A percentile compares a stretch with the other conserved stretches of the same genome.
Evolutionary conservation across 164 flowering plant species (phyloP).

Genomic region (Tinospora cordifolia): DNA sequence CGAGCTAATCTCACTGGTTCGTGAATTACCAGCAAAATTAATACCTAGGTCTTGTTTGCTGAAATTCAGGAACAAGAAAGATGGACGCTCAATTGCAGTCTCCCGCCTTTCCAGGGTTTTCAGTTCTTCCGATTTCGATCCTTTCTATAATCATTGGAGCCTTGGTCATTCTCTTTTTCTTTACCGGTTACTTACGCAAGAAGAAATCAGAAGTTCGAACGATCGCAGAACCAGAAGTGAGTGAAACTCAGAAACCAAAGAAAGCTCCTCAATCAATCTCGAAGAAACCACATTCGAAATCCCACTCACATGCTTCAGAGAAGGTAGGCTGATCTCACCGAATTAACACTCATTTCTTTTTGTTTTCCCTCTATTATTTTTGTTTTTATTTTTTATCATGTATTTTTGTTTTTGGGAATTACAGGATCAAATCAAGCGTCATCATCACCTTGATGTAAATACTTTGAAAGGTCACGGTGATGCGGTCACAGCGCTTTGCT

Average conservation of each 20-base stretch:
- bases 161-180: slow-evolving; percentile 37
- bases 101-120: slow-evolving; percentile 18
- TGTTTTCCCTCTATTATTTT: not conserved
- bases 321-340: slow-evolving; percentile 37
- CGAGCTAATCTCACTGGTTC: too few species aligned
- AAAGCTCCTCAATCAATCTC: slow-evolving; percentile 27
- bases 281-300: slow-evolving; percentile 49
- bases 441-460: slow-evolving; percentile 84
- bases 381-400: not conserved
- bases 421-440: slow-evolving; percentile 69
- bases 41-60: too few species aligned
- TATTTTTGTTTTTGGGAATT: not conserved
- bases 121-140: slow-evolving; percentile 32
- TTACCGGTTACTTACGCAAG: slow-evolving; percentile 50
- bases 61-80: not conserved
- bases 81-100: slow-evolving; percentile 14
- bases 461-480: slow-evolving; percentile 95
- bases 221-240: slow-evolving; percentile 34
- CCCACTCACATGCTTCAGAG: slow-evolving; percentile 58
- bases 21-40: too few species aligned
- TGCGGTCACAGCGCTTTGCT: slow-evolving; percentile 60
- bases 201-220: slow-evolving; percentile 47
- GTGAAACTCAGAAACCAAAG: slow-evolving; percentile 23
- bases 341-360: not conserved
- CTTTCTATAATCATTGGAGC: slow-evolving; percentile 48